phyloP scores from a whole-genome alignment of 768 basidiomycete genomes.

The Rickenella mellea region DNA sequence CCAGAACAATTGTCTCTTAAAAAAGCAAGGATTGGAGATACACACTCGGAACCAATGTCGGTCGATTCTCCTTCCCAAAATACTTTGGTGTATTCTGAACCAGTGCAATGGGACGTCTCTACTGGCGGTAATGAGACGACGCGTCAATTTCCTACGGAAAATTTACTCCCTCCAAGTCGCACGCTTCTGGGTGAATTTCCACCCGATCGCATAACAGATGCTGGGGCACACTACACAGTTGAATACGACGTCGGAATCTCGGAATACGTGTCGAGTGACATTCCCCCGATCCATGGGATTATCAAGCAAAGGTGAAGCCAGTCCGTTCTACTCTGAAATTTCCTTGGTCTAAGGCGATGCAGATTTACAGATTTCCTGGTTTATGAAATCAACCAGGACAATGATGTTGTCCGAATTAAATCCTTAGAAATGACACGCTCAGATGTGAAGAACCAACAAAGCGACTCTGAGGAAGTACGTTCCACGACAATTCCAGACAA shows the following conservation, averaged over 20 bases:
- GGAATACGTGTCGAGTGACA: constrained; percentile 65
- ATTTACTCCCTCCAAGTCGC: constrained; percentile 64
- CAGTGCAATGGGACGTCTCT: no score
- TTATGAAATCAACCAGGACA: constrained; percentile 77
- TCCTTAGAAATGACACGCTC: constrained; percentile 63
- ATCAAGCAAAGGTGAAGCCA: constrained; percentile 85
- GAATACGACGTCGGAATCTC: constrained; percentile 88
- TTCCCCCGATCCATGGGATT: constrained; percentile 76
- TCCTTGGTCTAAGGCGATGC: constrained; percentile 7
- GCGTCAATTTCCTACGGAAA: no score
- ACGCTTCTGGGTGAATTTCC: constrained; percentile 50
- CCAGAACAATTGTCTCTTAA: no score
- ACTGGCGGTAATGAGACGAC: no score
- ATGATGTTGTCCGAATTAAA: constrained; percentile 74
- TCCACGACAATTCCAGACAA: no score
- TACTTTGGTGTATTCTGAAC: no score
- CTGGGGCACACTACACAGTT: constrained; percentile 44
- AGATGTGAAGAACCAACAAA: constrained; percentile 29
- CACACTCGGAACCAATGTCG: no score
- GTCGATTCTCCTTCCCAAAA: no score
- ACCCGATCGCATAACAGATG: constrained; percentile 38
- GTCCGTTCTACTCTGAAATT: background rate
- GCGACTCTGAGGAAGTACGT: background rate
- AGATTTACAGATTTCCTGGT: constrained; percentile 98
- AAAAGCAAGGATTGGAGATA: no score